Conservation (phyloP, 805 yeast species). For the Schizosaccharomyces cryophilus region DNA sequence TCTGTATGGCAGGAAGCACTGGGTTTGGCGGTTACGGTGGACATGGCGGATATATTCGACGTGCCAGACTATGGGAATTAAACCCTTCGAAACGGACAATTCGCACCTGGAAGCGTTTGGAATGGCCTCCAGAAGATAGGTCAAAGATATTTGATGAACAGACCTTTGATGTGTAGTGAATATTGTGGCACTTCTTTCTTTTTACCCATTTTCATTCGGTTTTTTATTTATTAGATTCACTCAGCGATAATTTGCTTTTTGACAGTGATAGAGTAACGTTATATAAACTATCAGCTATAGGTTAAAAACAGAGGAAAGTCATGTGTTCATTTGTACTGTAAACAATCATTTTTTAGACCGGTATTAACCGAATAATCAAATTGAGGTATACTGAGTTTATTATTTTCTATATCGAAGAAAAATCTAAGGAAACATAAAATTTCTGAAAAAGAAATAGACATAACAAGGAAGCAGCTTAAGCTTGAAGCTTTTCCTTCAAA, state of each 20-base stretch:
- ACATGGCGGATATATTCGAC: conserved; percentile 63
- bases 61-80: conserved; percentile 48
- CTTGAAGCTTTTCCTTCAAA: conserved; percentile 8
- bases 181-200: background rate
- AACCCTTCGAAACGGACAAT: conserved; percentile 26
- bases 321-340: too few species aligned
- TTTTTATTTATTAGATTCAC: too few species aligned
- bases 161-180: background rate
- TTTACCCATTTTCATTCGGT: background rate
- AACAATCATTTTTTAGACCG: too few species aligned
- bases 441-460: background rate
- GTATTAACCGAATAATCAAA: too few species aligned
- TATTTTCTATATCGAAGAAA: too few species aligned
- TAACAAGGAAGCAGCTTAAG: background rate
- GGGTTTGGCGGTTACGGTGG: conserved; percentile 97
- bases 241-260: too few species aligned
- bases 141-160: background rate
- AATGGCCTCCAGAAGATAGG: conserved; percentile 15
- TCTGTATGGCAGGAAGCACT: conserved; percentile 80
- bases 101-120: conserved; percentile 49
- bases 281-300: too few species aligned
- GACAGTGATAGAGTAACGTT: too few species aligned
- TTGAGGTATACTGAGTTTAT: too few species aligned
- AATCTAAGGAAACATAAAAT: too few species aligned
- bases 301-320: too few species aligned